Evolutionary conservation across 1,139 yeast genomes (phyloP).

Genomic region (Lipomyces yarrowii): DNA sequence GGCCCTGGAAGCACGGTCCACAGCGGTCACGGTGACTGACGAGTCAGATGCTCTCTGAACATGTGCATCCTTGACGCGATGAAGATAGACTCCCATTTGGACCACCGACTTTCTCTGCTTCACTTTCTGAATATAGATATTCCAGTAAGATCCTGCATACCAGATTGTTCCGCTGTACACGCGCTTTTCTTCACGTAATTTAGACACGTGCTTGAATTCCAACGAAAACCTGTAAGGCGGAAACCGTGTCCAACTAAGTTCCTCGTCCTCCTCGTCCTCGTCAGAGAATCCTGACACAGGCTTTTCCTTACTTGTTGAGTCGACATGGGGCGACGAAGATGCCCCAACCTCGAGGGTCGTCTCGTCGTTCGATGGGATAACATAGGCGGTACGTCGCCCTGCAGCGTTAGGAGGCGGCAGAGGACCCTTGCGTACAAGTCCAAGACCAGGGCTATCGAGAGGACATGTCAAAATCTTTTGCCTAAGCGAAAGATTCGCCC

Average conservation of each 20-base stretch:
- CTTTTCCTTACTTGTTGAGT: neutral
- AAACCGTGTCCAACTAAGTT: constrained; percentile 42
- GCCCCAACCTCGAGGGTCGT: constrained; percentile 23
- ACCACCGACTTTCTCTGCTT: constrained; percentile 47
- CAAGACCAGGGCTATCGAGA: constrained; percentile 5
- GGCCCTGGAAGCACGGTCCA: constrained; percentile 39
- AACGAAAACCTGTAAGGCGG: constrained; percentile 59
- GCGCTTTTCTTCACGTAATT: constrained; percentile 50
- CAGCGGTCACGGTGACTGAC: constrained; percentile 43
- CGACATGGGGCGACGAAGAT: neutral
- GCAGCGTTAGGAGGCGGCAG: constrained; percentile 4
- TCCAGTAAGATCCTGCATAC: constrained; percentile 64
- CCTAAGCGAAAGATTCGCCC: constrained; percentile 51
- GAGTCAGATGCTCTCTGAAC: constrained; percentile 44
- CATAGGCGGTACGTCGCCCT: constrained; percentile 12
- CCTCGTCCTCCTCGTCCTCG: constrained; percentile 10
- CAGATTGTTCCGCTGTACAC: constrained; percentile 55
- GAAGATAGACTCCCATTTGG: constrained; percentile 58
- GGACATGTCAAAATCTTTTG: constrained; percentile 39
- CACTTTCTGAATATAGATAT: constrained; percentile 54
- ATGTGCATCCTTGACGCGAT: constrained; percentile 47
- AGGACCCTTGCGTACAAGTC: constrained; percentile 12
- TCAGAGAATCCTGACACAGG: constrained; percentile 1
- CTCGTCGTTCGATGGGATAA: constrained; percentile 25
- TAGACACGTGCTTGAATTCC: constrained; percentile 52